A percentile compares a stretch with the other conserved stretches of the same genome.
These are phyloP conservation scores for Geosmithia putterillii DNA, from an alignment of 2,329 filamentous ascomycete species.

Conservation along the genomic window DNA sequence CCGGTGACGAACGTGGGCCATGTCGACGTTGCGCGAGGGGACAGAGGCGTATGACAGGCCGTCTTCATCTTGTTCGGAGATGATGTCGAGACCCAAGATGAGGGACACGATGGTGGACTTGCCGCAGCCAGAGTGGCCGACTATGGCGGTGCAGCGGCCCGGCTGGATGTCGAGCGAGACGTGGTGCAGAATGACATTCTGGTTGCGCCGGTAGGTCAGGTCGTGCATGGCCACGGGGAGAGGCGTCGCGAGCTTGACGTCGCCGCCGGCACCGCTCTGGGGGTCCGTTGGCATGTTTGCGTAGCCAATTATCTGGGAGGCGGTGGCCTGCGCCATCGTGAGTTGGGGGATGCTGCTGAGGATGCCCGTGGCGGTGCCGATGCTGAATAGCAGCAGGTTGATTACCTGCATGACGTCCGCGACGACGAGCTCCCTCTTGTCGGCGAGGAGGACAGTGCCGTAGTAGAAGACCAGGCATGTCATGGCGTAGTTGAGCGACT, in stretches of 20 bases:
- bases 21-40: slow-evolving; percentile 47
- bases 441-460: slow-evolving; percentile 51
- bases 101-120: slow-evolving; percentile 77
- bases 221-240: slow-evolving; percentile 35
- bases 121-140: slow-evolving; percentile 77
- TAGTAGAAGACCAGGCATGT: slow-evolving; percentile 79
- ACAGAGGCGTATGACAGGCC: slow-evolving; percentile 44
- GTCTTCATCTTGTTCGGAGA: slow-evolving; percentile 10
- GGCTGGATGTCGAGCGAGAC: slow-evolving; percentile 53
- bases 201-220: slow-evolving; percentile 50
- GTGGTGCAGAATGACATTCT: slow-evolving; percentile 42
- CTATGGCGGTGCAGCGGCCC: slow-evolving; percentile 62
- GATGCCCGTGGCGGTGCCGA: slow-evolving; percentile 59
- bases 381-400: slow-evolving; percentile 72
- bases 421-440: slow-evolving; percentile 32
- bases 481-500: slow-evolving; percentile 59
- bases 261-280: slow-evolving; percentile 46
- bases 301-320: slow-evolving; percentile 59
- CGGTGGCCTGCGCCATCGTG: slow-evolving; percentile 59
- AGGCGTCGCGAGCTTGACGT: slow-evolving; percentile 10
- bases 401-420: slow-evolving; percentile 60
- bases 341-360: slow-evolving; percentile 72
- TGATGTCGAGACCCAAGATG: slow-evolving; percentile 57
- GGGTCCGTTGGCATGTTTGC: slow-evolving; percentile 41
- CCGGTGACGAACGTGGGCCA: slow-evolving; percentile 36